These are phyloP conservation scores for Pseudonitzschia pungens DNA, from an alignment of 108 stramenopile genomes.

Conservation along the genomic window DNA sequence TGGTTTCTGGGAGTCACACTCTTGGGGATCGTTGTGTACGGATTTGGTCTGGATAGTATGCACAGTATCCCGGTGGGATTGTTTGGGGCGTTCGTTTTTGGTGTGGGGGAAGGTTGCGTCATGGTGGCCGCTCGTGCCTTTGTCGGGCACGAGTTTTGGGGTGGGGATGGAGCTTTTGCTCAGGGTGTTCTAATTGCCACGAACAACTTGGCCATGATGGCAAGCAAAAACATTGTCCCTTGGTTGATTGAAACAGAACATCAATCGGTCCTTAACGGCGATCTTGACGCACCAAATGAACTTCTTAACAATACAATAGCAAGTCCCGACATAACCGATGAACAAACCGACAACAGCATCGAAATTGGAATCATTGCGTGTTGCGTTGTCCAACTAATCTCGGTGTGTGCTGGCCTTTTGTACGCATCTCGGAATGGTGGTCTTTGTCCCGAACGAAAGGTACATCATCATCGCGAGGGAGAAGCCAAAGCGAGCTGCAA, in stretches of 20 bases:
- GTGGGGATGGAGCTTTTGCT: background rate
- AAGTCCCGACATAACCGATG: background rate
- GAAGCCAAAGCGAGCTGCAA: background rate
- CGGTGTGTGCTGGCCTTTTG: background rate
- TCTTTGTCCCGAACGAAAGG: background rate
- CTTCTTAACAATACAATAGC: too few relatives aligned
- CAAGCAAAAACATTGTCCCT: constrained; percentile 4
- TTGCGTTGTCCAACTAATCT: background rate
- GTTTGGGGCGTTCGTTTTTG: background rate
- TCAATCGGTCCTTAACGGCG: background rate
- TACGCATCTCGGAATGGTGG: background rate
- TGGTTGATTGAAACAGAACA: background rate
- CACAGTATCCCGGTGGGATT: constrained; percentile 6
- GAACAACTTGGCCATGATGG: constrained; percentile 9
- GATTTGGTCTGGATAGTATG: background rate
- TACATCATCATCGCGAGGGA: background rate
- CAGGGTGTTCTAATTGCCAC: constrained; percentile 7
- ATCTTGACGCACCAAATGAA: too few relatives aligned
- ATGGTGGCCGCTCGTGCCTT: constrained; percentile 13
- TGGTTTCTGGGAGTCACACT: background rate
- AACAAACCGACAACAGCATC: background rate
- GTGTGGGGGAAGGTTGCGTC: constrained; percentile 1
- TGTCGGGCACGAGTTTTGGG: constrained; percentile 3
- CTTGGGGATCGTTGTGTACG: constrained; percentile 5
- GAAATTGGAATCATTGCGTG: constrained; percentile 1